A percentile compares a stretch with the other conserved stretches of the same genome.
phyloP scores from a whole-genome alignment of 2,329 filamentous ascomycete genomes.

The Ilyonectria robusta region DNA sequence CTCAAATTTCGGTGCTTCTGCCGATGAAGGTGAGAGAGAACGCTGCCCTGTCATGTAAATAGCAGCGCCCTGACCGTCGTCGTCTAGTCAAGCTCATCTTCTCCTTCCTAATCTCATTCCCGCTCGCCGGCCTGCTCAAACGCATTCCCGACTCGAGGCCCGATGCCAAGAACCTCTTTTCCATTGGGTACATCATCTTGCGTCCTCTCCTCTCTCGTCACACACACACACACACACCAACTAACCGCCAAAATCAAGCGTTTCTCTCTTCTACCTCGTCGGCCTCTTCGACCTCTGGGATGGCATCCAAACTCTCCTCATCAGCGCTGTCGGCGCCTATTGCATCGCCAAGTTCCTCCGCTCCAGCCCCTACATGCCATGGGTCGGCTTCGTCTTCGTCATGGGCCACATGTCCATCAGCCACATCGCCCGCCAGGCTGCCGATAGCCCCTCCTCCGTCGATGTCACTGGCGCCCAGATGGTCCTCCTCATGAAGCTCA shows the following conservation, averaged over 20 bases:
- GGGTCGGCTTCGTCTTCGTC: conserved; percentile 92
- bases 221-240: neutral
- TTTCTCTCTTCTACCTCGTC: conserved; percentile 91
- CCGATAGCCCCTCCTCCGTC: conserved; percentile 74
- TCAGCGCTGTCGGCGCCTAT: conserved; percentile 86
- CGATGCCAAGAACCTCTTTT: conserved; percentile 89
- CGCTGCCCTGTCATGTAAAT: neutral
- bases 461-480: conserved; percentile 98
- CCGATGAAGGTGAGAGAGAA: conserved; percentile 54
- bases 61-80: conserved; percentile 36
- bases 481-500: conserved; percentile 98
- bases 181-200: conserved; percentile 73
- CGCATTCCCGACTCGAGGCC: conserved; percentile 89
- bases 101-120: conserved; percentile 93
- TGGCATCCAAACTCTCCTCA: conserved; percentile 83
- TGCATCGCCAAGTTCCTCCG: conserved; percentile 86
- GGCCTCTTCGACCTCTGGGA: conserved; percentile 94
- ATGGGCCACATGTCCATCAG: conserved; percentile 96
- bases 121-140: conserved; percentile 89
- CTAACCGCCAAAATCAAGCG: conserved; percentile 59
- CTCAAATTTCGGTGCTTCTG: conserved; percentile 50
- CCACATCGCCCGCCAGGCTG: conserved; percentile 86
- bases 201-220: neutral
- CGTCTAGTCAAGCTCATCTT: conserved; percentile 90
- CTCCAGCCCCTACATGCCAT: conserved; percentile 92